These are phyloP conservation scores for Alternaria gaisen DNA, from an alignment of 2,329 filamentous ascomycete species.

Conservation along the genomic window DNA sequence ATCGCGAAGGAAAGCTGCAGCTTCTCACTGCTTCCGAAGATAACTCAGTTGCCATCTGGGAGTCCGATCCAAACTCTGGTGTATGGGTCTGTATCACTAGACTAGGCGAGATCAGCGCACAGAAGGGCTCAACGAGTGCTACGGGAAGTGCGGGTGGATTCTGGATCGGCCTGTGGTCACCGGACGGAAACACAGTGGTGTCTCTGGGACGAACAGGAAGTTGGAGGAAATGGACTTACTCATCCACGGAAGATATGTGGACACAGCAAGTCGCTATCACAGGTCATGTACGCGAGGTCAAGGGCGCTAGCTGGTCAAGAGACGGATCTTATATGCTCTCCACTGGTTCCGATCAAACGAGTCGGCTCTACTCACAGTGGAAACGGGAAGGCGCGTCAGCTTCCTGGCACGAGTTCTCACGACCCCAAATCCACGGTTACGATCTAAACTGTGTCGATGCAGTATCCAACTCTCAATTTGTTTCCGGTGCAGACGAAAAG, in stretches of 20 bases:
- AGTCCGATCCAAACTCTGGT: constrained; percentile 81
- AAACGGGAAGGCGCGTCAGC: constrained; percentile 51
- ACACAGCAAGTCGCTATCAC: constrained; percentile 77
- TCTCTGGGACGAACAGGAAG: constrained; percentile 91
- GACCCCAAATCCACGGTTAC: constrained; percentile 97
- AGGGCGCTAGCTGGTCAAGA: constrained; percentile 83
- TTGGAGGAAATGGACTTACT: constrained; percentile 85
- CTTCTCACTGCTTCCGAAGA: constrained; percentile 92
- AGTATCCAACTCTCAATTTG: constrained; percentile 77
- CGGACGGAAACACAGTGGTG: constrained; percentile 75
- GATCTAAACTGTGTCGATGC: constrained; percentile 93
- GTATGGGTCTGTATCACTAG: constrained; percentile 89
- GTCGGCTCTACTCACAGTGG: constrained; percentile 86
- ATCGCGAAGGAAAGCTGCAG: constrained; percentile 65
- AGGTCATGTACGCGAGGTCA: constrained; percentile 84
- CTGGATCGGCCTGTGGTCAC: constrained; percentile 94
- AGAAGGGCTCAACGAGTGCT: constrained; percentile 95
- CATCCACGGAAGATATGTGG: constrained; percentile 73
- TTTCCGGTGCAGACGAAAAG: constrained; percentile 97
- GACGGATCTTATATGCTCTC: constrained; percentile 86
- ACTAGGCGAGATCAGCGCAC: constrained; percentile 90
- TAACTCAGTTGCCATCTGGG: constrained; percentile 94
- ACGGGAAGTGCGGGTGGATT: constrained; percentile 96
- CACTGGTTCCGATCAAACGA: constrained; percentile 92
- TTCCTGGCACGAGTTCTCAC: constrained; percentile 95